These are phyloP conservation scores for Hypoxylon sp. DNA, from an alignment of 2,329 filamentous ascomycete species.

Conservation along the genomic window DNA sequence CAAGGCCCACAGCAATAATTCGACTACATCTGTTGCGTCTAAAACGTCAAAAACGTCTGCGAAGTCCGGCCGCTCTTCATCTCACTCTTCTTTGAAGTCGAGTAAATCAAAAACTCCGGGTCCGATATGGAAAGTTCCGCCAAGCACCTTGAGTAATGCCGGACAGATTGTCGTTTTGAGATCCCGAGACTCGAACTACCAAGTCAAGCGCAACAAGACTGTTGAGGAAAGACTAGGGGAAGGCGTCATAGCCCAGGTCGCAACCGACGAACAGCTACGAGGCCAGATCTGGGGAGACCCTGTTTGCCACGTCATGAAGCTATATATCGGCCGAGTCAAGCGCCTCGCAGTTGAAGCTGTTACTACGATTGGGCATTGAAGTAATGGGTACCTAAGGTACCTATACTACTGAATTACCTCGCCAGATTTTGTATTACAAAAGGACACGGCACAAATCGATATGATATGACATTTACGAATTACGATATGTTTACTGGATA, in stretches of 20 bases:
- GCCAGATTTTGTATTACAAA: background rate
- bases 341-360: constrained; percentile 78
- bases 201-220: constrained; percentile 62
- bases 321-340: constrained; percentile 82
- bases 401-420: background rate
- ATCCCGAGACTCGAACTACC: constrained; percentile 59
- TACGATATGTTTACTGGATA: constrained; percentile 26
- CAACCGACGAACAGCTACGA: constrained; percentile 77
- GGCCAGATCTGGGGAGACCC: constrained; percentile 86
- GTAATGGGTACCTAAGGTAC: too few species aligned
- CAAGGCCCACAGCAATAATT: constrained; percentile 50
- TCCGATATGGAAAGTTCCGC: constrained; percentile 75
- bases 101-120: constrained; percentile 47
- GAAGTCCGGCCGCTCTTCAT: constrained; percentile 43
- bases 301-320: constrained; percentile 82
- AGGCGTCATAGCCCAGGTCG: constrained; percentile 77
- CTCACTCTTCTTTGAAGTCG: constrained; percentile 40
- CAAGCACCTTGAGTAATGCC: constrained; percentile 76
- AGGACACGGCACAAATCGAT: constrained; percentile 8
- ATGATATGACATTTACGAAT: constrained; percentile 27
- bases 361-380: constrained; percentile 59
- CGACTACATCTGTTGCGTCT: constrained; percentile 47
- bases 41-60: constrained; percentile 50
- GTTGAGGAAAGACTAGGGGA: constrained; percentile 67
- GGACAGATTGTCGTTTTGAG: constrained; percentile 78